These are phyloP conservation scores for Glycyrrhiza uralensis DNA, from an alignment of 306 rosid genomes.

Conservation along the genomic window DNA sequence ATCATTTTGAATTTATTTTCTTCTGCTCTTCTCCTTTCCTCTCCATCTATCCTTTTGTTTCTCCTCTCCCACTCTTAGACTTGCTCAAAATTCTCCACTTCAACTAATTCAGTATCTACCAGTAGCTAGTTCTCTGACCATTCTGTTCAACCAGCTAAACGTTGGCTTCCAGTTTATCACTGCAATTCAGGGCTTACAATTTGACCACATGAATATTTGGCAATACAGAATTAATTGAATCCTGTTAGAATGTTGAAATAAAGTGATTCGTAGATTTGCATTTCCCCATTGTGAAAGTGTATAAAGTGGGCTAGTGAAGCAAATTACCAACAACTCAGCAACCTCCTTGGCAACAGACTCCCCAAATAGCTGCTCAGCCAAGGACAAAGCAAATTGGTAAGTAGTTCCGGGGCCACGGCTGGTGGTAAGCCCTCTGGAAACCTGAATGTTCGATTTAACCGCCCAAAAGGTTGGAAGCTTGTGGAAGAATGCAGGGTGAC, in stretches of 20 bases:
- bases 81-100: background rate
- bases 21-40: conserved; percentile 2
- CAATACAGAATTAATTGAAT: conserved; percentile 7
- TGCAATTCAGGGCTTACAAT: background rate
- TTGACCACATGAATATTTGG: background rate
- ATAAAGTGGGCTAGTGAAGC: background rate
- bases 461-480: conserved; percentile 97
- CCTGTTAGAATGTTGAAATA: background rate
- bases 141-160: background rate
- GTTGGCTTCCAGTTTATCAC: background rate
- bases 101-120: background rate
- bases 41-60: background rate
- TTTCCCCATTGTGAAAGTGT: background rate
- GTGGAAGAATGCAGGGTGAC: conserved; percentile 92
- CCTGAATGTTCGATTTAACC: conserved; percentile 79
- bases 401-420: conserved; percentile 96
- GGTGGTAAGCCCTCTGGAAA: conserved; percentile 81
- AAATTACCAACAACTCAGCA: conserved; percentile 66
- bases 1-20: background rate
- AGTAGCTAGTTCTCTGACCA: background rate
- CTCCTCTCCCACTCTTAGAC: background rate
- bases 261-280: background rate
- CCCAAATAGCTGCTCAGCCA: conserved; percentile 80
- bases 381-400: conserved; percentile 73
- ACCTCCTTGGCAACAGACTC: conserved; percentile 69